Base-by-base conservation (phyloP, 2,329 filamentous ascomycete genomes). In the Lasiodiplodia sp. region DNA sequence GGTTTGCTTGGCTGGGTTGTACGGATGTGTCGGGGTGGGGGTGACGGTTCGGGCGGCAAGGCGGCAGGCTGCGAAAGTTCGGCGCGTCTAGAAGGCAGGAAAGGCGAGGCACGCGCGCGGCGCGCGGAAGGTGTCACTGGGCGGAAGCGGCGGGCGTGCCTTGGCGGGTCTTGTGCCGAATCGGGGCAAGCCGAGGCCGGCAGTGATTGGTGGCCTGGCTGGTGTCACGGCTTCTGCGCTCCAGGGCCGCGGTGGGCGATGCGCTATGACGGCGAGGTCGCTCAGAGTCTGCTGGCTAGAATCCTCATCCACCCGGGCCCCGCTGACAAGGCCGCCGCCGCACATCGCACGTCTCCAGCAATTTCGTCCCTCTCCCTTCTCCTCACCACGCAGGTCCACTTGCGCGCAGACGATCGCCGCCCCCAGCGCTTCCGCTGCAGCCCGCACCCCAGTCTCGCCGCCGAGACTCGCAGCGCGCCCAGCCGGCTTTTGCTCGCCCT, bases 331-430 rank as follows among this genome's bases (percentile, higher is more conserved):
- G 25, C 58, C 58, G 40, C 21, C 23, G 40, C 40, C 60, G 47
- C 40, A 8, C 49, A 66, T 34, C 25, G 28, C 16, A 8, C 49
- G n/a, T 18, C 34, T 55, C 63, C 51, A 34, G 40, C 58, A 25
- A 63, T 31, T 16, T 49, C 58, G 58, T 49, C 58, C 34, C 31
- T 21, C 51, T 56, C 63, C 47, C 38, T 8, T 25, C 23, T 66
- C 63, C 49, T 66, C 63, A 18, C 31, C 58, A 52, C 63, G 63
- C 63, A 55, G 63, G 51, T 66, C 63, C 63, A 66, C 63, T 56
- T 52, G 51, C 53, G 38, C 64, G 51, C 64, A 66, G 51, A 56
- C 51, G 51, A 66, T 66, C 64, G 52, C 38, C 60, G 47, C 44
- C 58, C 60, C 47, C 60, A 64, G 60, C 60, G 60, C 38, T 21